Evolutionary conservation across 1,284 basidiomycete genomes (phyloP), one percentile per base, ranked within the genome.

Genomic region (Ustilago curta): DNA sequence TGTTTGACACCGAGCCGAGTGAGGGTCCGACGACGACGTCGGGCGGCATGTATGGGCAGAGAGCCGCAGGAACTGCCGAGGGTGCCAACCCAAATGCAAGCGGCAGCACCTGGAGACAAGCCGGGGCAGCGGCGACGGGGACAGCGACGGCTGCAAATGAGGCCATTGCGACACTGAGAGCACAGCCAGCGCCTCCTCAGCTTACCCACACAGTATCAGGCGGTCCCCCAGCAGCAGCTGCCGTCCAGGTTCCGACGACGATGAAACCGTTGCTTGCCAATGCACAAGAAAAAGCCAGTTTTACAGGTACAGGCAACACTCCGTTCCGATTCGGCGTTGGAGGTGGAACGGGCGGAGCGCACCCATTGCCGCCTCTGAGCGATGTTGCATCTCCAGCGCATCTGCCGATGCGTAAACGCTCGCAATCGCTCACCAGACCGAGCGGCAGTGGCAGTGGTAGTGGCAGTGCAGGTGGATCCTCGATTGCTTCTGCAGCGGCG

Each of bases 291-390:
- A 78, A 77, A 31, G 68, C 70, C 2, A 77, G 76, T 37, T 82
- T 82, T 40, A 68, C 78, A 2, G 80, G 80, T 3, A 78, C 65
- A 0, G 80, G 82, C 23, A 63, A 71, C 21, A 80, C 75, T 8
- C 82, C 82, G 0, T 83, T 83, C 65, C 81, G 82, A 11, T 83
- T 83, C 44, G 82, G 82, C 11, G 65, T 77, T 16, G 80, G 80
- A 18, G 78, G 80, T 12, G 67, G 59, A 2, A 6, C 54, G 1
- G 56, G 56, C 19, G 23, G 43, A 23, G 35, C 45, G 11, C 59
- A 55, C 23, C 61, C 61, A 9, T 31, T 55, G 12, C 62, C 59
- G 8, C 59, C 66, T 4, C 32, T 59, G 18, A 52, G 7, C 40
- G 67, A 59, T 12, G 53, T 18, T 0, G 19, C 47, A 5, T 21